Base-by-base conservation (phyloP, 176 grass and related monocot species). In the Bonia amplexicaulis region DNA sequence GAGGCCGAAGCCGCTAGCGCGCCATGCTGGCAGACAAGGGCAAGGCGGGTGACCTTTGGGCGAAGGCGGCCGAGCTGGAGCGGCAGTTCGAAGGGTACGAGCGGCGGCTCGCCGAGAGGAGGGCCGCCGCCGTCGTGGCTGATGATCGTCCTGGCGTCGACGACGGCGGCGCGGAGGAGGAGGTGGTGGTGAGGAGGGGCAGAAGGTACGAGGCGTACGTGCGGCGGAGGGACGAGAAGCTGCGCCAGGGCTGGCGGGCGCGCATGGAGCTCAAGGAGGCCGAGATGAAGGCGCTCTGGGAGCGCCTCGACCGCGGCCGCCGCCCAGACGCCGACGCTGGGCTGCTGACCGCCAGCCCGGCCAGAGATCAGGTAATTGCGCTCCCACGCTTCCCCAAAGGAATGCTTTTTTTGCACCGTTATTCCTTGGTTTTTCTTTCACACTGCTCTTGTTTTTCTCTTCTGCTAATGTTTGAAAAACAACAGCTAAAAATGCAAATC, bases 231-330 rank as follows among this genome's bases (percentile, higher is more conserved):
- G 90, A 95, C 81, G 90, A 88, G 88, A 90, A 84, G 86, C 79
- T 92, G 66, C 82, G 85, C 2, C 84, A 90, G 23, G 90, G 86
- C 16, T 90, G 78, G 88, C 90, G 74, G 73, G 73, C 69, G 45
- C 77, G 85, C 59, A 90, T 88, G 88, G 90, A 90, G 78, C 71
- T 62, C 61, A 95, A 92, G 82, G 90, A 84, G 67, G 88, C 81
- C 48, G 82, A 95, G 87, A 62, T 95, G 75, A 76, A 79, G 73
- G 90, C 69, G 4, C 86, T 92, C 81, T 90, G 90, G 93, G 90
- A 83, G 61, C 71, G 76, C 57, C 69, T 94, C 51, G 87, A 92
- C 49, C 70, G 66, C 46, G 12, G 78, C 45, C 52, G 76, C 49
- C 51, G 76, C 1, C 33, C 42, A 8, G 54, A 27, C 82, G 77